phyloP scores from a whole-genome alignment of 148 eudicot genomes.

The Chenopodium album region DNA sequence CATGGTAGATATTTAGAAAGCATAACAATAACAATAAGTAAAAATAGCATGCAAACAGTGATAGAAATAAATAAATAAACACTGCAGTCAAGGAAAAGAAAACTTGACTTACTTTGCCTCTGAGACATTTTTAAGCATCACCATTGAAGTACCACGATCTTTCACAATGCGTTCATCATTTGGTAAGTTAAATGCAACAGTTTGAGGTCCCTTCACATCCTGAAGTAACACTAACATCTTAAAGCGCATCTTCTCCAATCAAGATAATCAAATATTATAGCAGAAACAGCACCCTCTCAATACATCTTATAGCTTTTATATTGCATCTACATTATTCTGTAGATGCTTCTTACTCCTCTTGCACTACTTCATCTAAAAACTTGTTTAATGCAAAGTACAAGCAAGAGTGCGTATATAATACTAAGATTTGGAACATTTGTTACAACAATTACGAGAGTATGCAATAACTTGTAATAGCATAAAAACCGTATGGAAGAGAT shows the following conservation, averaged over 20 bases:
- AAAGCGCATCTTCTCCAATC: neutral
- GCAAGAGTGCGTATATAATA: neutral
- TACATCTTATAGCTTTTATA: neutral
- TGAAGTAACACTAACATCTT: constrained; percentile 28
- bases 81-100: constrained; percentile 11
- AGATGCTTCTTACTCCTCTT: neutral
- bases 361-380: neutral
- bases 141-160: constrained; percentile 97
- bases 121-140: constrained; percentile 93
- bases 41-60: neutral
- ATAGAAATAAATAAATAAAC: neutral
- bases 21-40: neutral
- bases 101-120: constrained; percentile 79
- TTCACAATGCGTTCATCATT: constrained; percentile 96
- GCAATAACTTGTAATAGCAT: neutral
- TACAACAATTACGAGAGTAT: neutral
- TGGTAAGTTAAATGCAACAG: constrained; percentile 97
- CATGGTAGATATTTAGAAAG: constrained; percentile 12
- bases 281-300: neutral
- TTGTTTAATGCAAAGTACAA: neutral
- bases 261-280: neutral
- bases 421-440: neutral
- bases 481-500: neutral
- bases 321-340: neutral
- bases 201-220: constrained; percentile 99